Evolutionary conservation across 805 yeast genomes (phyloP).

Genomic region (Spathaspora sp.): DNA sequence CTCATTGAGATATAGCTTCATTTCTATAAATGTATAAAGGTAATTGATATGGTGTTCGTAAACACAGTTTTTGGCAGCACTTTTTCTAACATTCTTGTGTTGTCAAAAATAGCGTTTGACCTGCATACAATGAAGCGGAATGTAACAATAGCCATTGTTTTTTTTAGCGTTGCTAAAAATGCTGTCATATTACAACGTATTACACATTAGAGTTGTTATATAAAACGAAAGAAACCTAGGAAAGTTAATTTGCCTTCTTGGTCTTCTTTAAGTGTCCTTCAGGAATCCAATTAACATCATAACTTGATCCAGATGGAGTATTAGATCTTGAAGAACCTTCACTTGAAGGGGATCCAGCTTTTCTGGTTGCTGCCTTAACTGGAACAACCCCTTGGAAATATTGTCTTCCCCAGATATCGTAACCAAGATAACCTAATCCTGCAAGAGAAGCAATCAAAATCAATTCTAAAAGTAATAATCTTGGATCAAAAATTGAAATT

Average conservation of each 20-base stretch:
- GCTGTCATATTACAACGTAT: background rate
- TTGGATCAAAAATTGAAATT: slow-evolving; percentile 70
- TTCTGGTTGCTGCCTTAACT: slow-evolving; percentile 19
- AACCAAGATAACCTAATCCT: slow-evolving; percentile 46
- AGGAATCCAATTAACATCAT: slow-evolving; percentile 58
- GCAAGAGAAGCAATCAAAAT: slow-evolving; percentile 48
- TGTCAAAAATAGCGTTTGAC: background rate
- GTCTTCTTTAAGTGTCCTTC: slow-evolving; percentile 43
- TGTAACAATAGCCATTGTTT: too few species aligned
- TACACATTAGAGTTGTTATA: background rate
- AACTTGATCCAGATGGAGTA: slow-evolving; percentile 21
- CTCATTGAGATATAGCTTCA: slow-evolving; percentile 62
- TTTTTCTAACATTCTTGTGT: background rate
- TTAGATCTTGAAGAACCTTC: slow-evolving; percentile 10
- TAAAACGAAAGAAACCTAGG: background rate
- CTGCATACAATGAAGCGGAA: background rate
- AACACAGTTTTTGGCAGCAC: background rate
- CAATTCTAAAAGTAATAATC: slow-evolving; percentile 60
- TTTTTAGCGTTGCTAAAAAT: too few species aligned
- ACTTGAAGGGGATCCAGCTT: slow-evolving; percentile 18
- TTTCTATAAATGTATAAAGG: slow-evolving; percentile 15
- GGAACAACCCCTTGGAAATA: slow-evolving; percentile 42
- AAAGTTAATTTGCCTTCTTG: slow-evolving; percentile 19
- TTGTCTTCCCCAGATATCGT: slow-evolving; percentile 41
- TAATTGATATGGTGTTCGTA: background rate